Percentiles rank a stretch among this genome's conserved stretches.
Evolutionary conservation across 139 green algal genomes (phyloP).

Genomic region (Chlamydomonas sphaeroides): DNA sequence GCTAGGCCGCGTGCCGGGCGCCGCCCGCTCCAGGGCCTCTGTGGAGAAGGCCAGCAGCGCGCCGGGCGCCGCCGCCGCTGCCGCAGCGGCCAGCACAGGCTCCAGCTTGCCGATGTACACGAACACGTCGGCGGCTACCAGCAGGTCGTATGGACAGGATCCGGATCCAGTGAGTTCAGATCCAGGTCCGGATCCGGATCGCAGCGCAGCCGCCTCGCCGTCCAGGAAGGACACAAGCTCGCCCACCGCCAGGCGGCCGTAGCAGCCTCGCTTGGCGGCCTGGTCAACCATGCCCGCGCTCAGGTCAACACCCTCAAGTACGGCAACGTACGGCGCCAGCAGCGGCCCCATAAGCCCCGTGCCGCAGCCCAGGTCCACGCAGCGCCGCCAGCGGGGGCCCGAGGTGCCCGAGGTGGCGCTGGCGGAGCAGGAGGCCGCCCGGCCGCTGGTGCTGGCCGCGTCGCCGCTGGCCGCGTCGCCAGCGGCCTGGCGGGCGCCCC

Average conservation of each 20-base stretch:
- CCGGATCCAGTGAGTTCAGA: background rate
- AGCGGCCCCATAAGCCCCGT: conserved; percentile 73
- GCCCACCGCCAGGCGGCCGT: conserved; percentile 52
- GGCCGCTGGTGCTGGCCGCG: background rate
- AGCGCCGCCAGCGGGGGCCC: conserved; percentile 35
- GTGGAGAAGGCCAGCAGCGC: conserved; percentile 56
- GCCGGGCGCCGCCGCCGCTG: conserved; percentile 18
- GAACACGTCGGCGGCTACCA: conserved; percentile 73
- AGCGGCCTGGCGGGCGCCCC: too few relatives aligned
- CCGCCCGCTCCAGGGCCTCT: conserved; percentile 36
- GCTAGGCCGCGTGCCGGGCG: background rate
- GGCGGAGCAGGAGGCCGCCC: background rate
- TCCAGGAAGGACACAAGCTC: conserved; percentile 60
- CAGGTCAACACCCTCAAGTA: conserved; percentile 66
- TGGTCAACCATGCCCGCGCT: conserved; percentile 64
- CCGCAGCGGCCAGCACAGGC: conserved; percentile 49
- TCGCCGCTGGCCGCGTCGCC: background rate
- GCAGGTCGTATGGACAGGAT: conserved; percentile 50
- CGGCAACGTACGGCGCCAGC: conserved; percentile 42
- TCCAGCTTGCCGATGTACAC: conserved; percentile 71
- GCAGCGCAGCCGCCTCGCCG: background rate
- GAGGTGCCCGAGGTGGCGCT: too few relatives aligned
- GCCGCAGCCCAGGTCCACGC: conserved; percentile 70
- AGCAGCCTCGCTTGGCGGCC: conserved; percentile 48
- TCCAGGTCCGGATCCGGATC: too few relatives aligned